phyloP scores from a whole-genome alignment of 2,329 filamentous ascomycete species.

The Cercospora sojina region DNA sequence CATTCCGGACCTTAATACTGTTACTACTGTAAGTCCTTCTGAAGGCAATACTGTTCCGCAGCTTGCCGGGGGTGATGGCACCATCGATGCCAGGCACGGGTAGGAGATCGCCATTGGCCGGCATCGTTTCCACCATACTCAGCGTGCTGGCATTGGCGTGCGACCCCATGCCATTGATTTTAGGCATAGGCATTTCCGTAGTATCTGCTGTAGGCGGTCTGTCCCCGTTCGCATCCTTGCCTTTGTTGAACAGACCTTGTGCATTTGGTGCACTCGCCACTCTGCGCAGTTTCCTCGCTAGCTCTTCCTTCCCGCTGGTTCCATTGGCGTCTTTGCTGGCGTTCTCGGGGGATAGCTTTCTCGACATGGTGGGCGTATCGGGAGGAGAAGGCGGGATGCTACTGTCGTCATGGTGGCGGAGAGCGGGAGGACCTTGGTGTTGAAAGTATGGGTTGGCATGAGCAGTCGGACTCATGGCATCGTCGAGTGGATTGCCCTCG shows the following conservation, averaged over 20 bases:
- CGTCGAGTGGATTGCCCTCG: constrained; percentile 87
- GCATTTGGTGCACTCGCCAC: constrained; percentile 97
- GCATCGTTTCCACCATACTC: constrained; percentile 53
- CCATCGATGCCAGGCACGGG: constrained; percentile 52
- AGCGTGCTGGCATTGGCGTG: constrained; percentile 45
- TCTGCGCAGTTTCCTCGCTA: constrained; percentile 86
- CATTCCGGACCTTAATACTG: constrained; percentile 96
- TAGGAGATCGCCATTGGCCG: constrained; percentile 39
- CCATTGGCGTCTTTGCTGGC: constrained; percentile 66
- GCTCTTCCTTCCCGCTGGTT: constrained; percentile 83
- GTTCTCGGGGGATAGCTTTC: constrained; percentile 66
- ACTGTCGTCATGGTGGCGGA: constrained; percentile 91
- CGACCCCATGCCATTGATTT: constrained; percentile 48
- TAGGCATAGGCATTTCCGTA: constrained; percentile 55
- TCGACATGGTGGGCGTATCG: constrained; percentile 71
- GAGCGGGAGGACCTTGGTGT: constrained; percentile 88
- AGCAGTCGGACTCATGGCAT: constrained; percentile 84
- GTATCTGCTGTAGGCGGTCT: constrained; percentile 73
- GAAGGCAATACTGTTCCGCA: constrained; percentile 70
- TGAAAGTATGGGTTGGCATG: constrained; percentile 96
- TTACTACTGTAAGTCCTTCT: constrained; percentile 97
- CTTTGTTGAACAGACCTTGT: constrained; percentile 73
- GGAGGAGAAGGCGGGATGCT: constrained; percentile 91
- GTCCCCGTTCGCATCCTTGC: constrained; percentile 37
- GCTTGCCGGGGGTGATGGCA: constrained; percentile 65